Evolutionary conservation across 1,284 basidiomycete genomes (phyloP), one percentile per base, ranked within the genome.

Genomic region (Cerrena zonata): DNA sequence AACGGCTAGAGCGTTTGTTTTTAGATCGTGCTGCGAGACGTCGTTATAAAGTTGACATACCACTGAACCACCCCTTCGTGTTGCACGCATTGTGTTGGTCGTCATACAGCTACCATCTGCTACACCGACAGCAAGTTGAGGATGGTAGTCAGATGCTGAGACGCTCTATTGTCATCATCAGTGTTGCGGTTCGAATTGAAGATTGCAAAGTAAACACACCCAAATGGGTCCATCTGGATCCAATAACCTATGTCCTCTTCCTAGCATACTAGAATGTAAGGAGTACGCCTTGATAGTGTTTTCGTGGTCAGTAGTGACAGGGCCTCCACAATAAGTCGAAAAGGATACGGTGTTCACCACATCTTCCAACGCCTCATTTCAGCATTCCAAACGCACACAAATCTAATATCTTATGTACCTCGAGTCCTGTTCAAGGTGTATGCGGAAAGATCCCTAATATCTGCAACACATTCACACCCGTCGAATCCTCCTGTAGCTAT

Each of bases 81-180:
- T 84, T 1, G 83, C 76, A 50, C 82, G 75, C 38, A 91, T 68
- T 36, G 80, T 73, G 56, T 89, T 89, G 4, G 87, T 89, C 0
- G 85, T 86, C 27, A 72, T 72, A 61, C 77, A 89, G 1, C 82
- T 76, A 0, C 94, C 94, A 66, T 97, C 93, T 1, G 89, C 81
- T 2, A 84, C 83, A 3, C 84, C 88, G 4, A 87, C 77, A 0
- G 87, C 89, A 10, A 94, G 66, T 62, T 92, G 89, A 4, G 91
- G 84, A 61, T 97, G 94, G 61, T 86, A 89, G 48, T 94, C 89
- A 0, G 91, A 94, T 1, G 82, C 75, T 46, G 75, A 71, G 13
- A 94, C 65, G 52, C 76, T 80, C 91, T 94, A 59, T 12, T 23
- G 50, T 49, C 10, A 23, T 48, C 26, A 21, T 43, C 12, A 25